A percentile compares a stretch with the other conserved stretches of the same genome.
Evolutionary conservation across 2,329 filamentous ascomycete genomes (phyloP).

Genomic region (Fusarium sambucinum): DNA sequence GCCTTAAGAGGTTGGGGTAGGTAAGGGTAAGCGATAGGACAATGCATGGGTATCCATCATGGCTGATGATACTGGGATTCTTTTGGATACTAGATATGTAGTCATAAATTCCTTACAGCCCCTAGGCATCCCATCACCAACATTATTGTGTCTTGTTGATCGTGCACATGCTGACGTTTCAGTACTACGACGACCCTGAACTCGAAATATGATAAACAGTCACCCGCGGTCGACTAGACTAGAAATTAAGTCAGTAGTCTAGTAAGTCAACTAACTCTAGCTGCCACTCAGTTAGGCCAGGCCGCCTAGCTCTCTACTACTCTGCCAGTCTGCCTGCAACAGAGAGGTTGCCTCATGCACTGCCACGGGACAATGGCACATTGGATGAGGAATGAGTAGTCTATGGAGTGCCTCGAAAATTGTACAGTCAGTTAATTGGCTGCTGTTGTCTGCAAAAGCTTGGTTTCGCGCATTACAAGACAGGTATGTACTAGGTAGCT

Average conservation of each 20-base stretch:
- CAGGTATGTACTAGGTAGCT: neutral
- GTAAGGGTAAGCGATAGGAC: neutral
- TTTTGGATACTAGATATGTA: neutral
- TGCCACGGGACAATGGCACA: slow-evolving; percentile 48
- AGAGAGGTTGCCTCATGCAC: slow-evolving; percentile 49
- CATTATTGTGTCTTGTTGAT: neutral
- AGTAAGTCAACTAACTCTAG: neutral
- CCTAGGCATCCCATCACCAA: neutral
- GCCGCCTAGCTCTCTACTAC: slow-evolving; percentile 12
- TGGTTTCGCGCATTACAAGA: slow-evolving; percentile 26
- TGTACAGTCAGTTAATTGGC: slow-evolving; percentile 19
- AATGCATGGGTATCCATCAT: neutral
- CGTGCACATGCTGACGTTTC: neutral
- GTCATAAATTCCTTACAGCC: neutral
- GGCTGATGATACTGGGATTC: neutral
- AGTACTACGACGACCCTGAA: slow-evolving; percentile 5
- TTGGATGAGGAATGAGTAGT: slow-evolving; percentile 40
- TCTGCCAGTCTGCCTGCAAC: slow-evolving; percentile 23
- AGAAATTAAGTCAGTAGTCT: neutral
- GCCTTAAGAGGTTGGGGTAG: neutral
- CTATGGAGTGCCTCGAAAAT: neutral
- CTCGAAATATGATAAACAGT: slow-evolving; percentile 18
- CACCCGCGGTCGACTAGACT: slow-evolving; percentile 15
- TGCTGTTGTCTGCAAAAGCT: slow-evolving; percentile 23
- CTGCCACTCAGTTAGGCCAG: neutral